A percentile compares a stretch with the other conserved stretches of the same genome.
phyloP scores from a whole-genome alignment of 1,284 basidiomycete genomes.

The Phaffia rhodozyma region DNA sequence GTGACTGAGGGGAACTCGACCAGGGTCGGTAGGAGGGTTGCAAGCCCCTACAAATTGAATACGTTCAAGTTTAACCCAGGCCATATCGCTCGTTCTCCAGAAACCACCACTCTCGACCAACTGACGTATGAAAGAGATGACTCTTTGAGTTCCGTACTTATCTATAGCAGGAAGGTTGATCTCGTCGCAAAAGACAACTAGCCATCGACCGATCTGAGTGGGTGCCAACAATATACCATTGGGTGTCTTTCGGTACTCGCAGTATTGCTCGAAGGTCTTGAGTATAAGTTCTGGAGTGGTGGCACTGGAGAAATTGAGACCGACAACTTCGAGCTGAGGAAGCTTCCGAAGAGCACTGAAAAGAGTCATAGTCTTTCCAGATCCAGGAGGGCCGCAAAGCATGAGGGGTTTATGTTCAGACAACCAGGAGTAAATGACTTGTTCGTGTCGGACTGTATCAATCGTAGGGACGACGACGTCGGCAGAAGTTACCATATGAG shows the following conservation, averaged over 20 bases:
- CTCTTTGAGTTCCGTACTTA: conserved; percentile 96
- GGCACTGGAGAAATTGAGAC: conserved; percentile 97
- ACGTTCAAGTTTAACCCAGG: conserved; percentile 94
- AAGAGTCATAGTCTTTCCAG: conserved; percentile 99
- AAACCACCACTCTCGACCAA: conserved; percentile 91
- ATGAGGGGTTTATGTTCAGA: conserved; percentile 98
- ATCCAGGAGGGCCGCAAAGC: conserved; percentile 96
- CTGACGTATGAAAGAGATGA: conserved; percentile 97
- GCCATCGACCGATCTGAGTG: conserved; percentile 89
- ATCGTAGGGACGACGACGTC: conserved; percentile 97
- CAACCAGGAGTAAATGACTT: conserved; percentile 95
- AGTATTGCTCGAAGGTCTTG: conserved; percentile 99
- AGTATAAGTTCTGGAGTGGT: conserved; percentile 95
- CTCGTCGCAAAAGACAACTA: conserved; percentile 98
- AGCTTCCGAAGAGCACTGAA: conserved; percentile 96
- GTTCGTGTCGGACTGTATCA: conserved; percentile 97
- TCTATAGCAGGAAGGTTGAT: conserved; percentile 96
- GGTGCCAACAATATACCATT: conserved; percentile 92
- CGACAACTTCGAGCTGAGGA: conserved; percentile 97
- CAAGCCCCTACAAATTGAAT: conserved; percentile 99
- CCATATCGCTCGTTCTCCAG: conserved; percentile 87
- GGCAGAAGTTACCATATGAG: conserved; percentile 85
- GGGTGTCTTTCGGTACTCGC: conserved; percentile 96
- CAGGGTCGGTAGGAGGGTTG: conserved; percentile 99
- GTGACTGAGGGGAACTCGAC: conserved; percentile 93